phyloP scores from a whole-genome alignment of 345 rosid species.

The Draba incana region DNA sequence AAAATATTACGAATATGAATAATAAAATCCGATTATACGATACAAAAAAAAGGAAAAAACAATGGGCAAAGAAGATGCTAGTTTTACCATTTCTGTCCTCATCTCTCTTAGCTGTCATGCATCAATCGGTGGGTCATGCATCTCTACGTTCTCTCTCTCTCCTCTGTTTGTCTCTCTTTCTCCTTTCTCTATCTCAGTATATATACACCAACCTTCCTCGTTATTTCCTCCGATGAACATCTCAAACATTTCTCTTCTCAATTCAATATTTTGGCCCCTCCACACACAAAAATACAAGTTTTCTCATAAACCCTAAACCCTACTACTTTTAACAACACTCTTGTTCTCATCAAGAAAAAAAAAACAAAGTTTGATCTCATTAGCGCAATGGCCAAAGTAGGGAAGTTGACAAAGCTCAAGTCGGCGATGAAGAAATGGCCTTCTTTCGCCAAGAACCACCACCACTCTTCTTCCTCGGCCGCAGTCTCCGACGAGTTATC shows the following conservation, averaged over 20 bases:
- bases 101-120: conserved; percentile 64
- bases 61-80: conserved; percentile 39
- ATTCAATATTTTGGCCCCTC: not conserved
- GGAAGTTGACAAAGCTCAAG: conserved; percentile 80
- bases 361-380: not conserved
- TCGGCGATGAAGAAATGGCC: conserved; percentile 91
- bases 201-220: conserved; percentile 50
- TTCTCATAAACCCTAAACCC: conserved; percentile 33
- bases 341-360: not conserved
- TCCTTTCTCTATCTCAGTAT: conserved; percentile 23
- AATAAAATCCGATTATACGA: not conserved
- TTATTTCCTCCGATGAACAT: conserved; percentile 40
- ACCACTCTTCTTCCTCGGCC: conserved; percentile 38
- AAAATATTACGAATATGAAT: not conserved
- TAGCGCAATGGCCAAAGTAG: conserved; percentile 65
- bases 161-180: too few relatives aligned
- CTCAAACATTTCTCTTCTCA: conserved; percentile 35
- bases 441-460: conserved; percentile 59
- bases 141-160: conserved; percentile 24
- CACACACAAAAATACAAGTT: conserved; percentile 6
- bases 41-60: conserved; percentile 24
- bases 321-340: conserved; percentile 23
- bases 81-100: conserved; percentile 43
- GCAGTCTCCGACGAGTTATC: conserved; percentile 38
- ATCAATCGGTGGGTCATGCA: conserved; percentile 69